Percentiles rank a stretch among this genome's conserved stretches.
Evolutionary conservation across 78 protist genomes (phyloP).

Genomic region (Cavenderia fasciculata): DNA sequence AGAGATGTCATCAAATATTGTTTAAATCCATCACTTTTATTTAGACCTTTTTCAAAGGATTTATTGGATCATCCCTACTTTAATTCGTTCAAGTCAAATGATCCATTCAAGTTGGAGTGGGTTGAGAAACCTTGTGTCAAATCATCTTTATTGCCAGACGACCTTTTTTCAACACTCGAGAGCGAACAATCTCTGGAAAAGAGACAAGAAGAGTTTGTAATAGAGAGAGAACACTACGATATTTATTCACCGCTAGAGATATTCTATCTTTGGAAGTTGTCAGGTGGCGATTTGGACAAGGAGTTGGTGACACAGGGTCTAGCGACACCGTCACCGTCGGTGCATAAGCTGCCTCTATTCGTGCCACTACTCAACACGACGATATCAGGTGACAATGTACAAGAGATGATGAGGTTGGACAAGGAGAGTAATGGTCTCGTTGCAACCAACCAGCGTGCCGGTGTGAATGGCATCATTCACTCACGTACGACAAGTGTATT

Average conservation of each 20-base stretch:
- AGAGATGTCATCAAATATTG: constrained; percentile 19
- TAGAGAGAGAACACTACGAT: not conserved
- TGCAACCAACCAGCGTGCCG: no score
- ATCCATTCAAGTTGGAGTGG: constrained; percentile 3
- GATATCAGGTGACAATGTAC: no score
- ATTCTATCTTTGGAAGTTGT: constrained; percentile 54
- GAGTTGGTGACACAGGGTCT: constrained; percentile 31
- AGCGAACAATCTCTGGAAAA: not conserved
- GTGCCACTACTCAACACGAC: constrained; percentile 18
- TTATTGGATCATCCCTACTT: constrained; percentile 71
- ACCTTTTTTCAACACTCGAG: not conserved
- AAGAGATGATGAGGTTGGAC: no score
- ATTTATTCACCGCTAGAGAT: constrained; percentile 34
- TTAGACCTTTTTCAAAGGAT: constrained; percentile 27
- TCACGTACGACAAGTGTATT: no score
- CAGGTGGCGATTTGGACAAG: constrained; percentile 65
- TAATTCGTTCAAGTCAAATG: not conserved
- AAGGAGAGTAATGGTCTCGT: no score
- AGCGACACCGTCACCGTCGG: constrained; percentile 66
- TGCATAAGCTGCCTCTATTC: constrained; percentile 55
- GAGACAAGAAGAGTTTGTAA: not conserved
- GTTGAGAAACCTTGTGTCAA: constrained; percentile 24
- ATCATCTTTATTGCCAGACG: constrained; percentile 32
- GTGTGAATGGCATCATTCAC: no score
- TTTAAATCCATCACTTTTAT: constrained; percentile 20